Evolutionary conservation across 352 stramenopile genomes (phyloP), one percentile per base, ranked within the genome.

Genomic region (Elongisporangium senticosum): DNA sequence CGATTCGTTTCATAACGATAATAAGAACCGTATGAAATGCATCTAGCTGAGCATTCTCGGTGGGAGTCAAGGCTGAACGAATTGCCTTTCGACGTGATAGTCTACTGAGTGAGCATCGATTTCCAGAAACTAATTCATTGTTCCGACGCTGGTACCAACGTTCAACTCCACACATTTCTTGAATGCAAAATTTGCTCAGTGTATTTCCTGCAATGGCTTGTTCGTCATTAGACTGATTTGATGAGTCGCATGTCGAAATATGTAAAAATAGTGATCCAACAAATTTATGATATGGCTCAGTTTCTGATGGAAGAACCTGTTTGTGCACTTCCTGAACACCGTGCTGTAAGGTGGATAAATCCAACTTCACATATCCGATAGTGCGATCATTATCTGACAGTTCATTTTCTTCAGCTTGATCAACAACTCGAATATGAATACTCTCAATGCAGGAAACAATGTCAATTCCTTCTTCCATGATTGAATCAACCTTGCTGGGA

Each of bases 11-110:
- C 67, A 85, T 78, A 8, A 89, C 55, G 7, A 81, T 52, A 3
- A 72, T 64, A 5, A 90, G 49, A 10, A 83, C 77, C 4, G 57
- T 58, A 50, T 86, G 67, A n/a, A 90, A 74, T 4, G 72, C 72
- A 49, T 89, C 78, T 19, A 90, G 62, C 47, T 90, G 81, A 4
- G 62, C 60, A 40, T 90, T 90, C 23, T 86, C 74, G 0, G 69
- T 81, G 2, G 81, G 77, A 3, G 71, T 83, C 23, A 90, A 54
- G 4, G 75, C 75, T 1, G 62, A 62, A 1, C 81, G 76, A n/a
- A 90, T 67, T 43, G 8, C 33, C 11, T 17, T 43, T 17, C 33
- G 33, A 43, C 33, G 33, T 2, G 33, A 14, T 43, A 43, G 13
- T 17, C 33, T 14, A 43, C 33, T 43, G 11, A 43, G 8, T 17